Conservation (phyloP, 495 filamentous ascomycete genomes). For the Bacidia rubella region DNA sequence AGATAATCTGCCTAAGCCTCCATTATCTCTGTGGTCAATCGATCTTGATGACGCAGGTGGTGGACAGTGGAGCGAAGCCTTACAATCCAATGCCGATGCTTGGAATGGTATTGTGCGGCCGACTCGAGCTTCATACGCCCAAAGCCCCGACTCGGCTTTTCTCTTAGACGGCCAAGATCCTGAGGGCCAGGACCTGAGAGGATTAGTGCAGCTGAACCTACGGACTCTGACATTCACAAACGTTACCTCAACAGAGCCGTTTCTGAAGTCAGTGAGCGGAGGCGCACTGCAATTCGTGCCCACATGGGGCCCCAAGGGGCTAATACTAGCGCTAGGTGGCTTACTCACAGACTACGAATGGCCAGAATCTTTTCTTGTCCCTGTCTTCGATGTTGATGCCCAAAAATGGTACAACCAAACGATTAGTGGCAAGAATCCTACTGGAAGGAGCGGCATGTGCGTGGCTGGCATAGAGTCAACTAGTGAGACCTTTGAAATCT, state of each 20-base stretch:
- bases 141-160: slow-evolving; percentile 1
- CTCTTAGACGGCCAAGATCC: slow-evolving; percentile 2
- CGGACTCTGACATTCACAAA: slow-evolving; percentile 6
- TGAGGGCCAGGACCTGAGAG: neutral
- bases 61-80: slow-evolving; percentile 8
- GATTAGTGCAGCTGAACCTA: slow-evolving; percentile 12
- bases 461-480: slow-evolving; percentile 11
- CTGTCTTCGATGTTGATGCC: slow-evolving; percentile 10
- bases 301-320: slow-evolving; percentile 12
- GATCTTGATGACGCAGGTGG: slow-evolving; percentile 9
- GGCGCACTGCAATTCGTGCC: slow-evolving; percentile 15
- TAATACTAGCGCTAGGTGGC: slow-evolving; percentile 15
- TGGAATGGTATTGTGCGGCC: neutral
- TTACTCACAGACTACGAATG: neutral
- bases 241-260: slow-evolving; percentile 2
- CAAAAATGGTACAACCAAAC: slow-evolving; percentile 16
- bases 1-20: neutral
- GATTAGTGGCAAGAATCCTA: slow-evolving; percentile 12
- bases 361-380: slow-evolving; percentile 5
- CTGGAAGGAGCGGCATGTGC: slow-evolving; percentile 4
- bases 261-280: neutral
- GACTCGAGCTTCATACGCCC: neutral
- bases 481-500: slow-evolving; percentile 16
- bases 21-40: slow-evolving; percentile 13
- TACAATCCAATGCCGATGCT: neutral